Evolutionary conservation across 257 asterid species (phyloP).

Genomic region (Thymus quinquecostatus): DNA sequence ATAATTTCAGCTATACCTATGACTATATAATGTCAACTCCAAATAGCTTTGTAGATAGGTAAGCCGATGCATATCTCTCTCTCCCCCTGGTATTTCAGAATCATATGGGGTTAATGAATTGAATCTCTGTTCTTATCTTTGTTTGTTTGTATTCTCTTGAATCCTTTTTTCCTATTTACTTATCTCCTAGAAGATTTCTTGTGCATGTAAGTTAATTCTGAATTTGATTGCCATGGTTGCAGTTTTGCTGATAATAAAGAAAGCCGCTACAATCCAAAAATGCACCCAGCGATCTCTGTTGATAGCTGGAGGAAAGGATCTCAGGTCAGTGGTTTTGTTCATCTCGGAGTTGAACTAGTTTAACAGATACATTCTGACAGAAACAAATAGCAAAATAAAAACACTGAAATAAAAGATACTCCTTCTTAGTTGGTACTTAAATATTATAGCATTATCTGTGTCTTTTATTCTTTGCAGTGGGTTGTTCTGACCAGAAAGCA

Average conservation of each 20-base stretch:
- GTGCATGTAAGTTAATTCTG: neutral
- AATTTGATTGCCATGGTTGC: slow-evolving; percentile 33
- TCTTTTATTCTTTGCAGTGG: slow-evolving; percentile 70
- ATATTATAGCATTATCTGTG: slow-evolving; percentile 17
- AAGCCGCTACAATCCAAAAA: slow-evolving; percentile 95
- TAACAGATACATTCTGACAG: neutral
- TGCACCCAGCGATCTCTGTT: slow-evolving; percentile 84
- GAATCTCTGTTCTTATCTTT: slow-evolving; percentile 1
- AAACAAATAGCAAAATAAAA: slow-evolving; percentile 18
- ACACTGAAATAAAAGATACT: neutral
- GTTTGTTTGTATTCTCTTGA: slow-evolving; percentile 4
- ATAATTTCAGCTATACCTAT: slow-evolving; percentile 93
- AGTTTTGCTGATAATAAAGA: slow-evolving; percentile 94
- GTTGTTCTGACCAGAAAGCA: slow-evolving; percentile 91
- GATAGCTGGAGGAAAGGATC: slow-evolving; percentile 96
- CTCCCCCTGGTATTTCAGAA: neutral
- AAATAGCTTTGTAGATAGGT: slow-evolving; percentile 97
- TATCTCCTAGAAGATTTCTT: neutral
- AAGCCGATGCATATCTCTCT: slow-evolving; percentile 27
- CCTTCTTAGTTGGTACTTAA: neutral
- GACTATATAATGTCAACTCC: slow-evolving; percentile 86
- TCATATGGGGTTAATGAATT: neutral
- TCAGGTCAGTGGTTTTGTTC: slow-evolving; percentile 64
- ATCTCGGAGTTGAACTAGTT: slow-evolving; percentile 21
- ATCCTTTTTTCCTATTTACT: slow-evolving; percentile 6